These are phyloP conservation scores for Clitocybe nebularis DNA, from an alignment of 1,284 basidiomycete genomes.

Conservation along the genomic window DNA sequence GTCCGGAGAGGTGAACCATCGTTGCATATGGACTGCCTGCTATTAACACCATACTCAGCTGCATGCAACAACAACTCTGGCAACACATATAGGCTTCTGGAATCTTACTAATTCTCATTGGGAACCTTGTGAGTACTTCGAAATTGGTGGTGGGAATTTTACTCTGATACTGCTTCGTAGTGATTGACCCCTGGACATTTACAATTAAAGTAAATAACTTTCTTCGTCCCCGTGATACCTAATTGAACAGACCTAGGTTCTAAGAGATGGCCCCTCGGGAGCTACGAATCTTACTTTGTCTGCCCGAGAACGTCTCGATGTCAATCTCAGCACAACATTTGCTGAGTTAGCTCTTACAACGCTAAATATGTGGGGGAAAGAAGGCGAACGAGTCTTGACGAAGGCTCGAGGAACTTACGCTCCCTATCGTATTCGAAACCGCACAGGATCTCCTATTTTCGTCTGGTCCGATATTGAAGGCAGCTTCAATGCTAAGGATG, in stretches of 20 bases:
- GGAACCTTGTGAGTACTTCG: constrained; percentile 76
- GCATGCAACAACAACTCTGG: constrained; percentile 77
- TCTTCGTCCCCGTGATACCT: constrained; percentile 3
- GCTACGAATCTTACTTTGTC: constrained; percentile 64
- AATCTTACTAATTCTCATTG: constrained; percentile 98
- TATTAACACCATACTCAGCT: constrained; percentile 44
- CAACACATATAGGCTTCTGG: constrained; percentile 90
- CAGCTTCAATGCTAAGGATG: constrained; percentile 41
- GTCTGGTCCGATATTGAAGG: constrained; percentile 79
- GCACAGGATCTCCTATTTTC: constrained; percentile 80
- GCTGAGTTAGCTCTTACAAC: constrained; percentile 83
- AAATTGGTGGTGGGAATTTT: constrained; percentile 6
- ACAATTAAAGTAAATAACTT: constrained; percentile 56
- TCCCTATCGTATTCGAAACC: constrained; percentile 91
- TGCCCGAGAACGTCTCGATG: constrained; percentile 83
- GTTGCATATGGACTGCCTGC: not conserved
- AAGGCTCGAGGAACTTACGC: constrained; percentile 84
- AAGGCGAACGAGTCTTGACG: constrained; percentile 69
- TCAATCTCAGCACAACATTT: constrained; percentile 92
- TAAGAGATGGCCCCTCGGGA: constrained; percentile 48
- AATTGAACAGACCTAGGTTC: constrained; percentile 35
- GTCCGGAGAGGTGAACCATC: constrained; percentile 74
- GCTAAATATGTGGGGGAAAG: constrained; percentile 67
- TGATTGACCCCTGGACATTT: constrained; percentile 97
- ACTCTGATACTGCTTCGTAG: constrained; percentile 29